phyloP scores from a whole-genome alignment of 371 early-diverging fungal genomes.

The Apophysomyces elegans region DNA sequence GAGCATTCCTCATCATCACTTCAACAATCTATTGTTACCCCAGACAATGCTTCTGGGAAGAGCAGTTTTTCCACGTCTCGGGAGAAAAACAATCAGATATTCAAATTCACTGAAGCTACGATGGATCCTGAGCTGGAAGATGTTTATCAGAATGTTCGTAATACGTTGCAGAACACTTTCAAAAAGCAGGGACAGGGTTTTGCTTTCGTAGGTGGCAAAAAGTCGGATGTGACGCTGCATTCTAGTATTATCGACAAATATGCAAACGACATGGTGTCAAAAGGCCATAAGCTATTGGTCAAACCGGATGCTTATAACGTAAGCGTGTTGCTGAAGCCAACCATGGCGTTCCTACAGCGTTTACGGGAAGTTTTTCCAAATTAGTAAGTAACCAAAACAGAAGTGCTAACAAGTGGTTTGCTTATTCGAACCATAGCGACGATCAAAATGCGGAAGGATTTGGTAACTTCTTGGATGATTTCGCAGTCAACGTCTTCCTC shows the following conservation, averaged over 20 bases:
- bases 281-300: slow-evolving; percentile 72
- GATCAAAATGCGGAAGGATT: slow-evolving; percentile 62
- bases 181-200: slow-evolving; percentile 43
- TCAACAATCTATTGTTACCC: slow-evolving; percentile 17
- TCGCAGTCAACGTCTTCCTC: slow-evolving; percentile 74
- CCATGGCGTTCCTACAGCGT: slow-evolving; percentile 63
- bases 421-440: slow-evolving; percentile 28
- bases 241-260: slow-evolving; percentile 69
- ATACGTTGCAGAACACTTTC: slow-evolving; percentile 31
- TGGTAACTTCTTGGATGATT: slow-evolving; percentile 78
- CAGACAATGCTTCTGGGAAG: slow-evolving; percentile 41
- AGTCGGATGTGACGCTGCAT: slow-evolving; percentile 21
- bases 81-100: slow-evolving; percentile 43
- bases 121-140: slow-evolving; percentile 29
- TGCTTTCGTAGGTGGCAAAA: slow-evolving; percentile 16
- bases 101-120: slow-evolving; percentile 47
- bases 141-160: slow-evolving; percentile 47
- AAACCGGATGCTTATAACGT: slow-evolving; percentile 76
- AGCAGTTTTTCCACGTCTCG: slow-evolving; percentile 24
- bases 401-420: neutral
- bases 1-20: slow-evolving; percentile 35
- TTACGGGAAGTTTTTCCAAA: slow-evolving; percentile 58
- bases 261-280: slow-evolving; percentile 62
- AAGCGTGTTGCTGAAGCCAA: slow-evolving; percentile 70
- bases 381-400: slow-evolving; percentile 41